A percentile compares a stretch with the other conserved stretches of the same genome.
phyloP scores from a whole-genome alignment of 306 rosid genomes.

The Herpetospermum pedunculosum region DNA sequence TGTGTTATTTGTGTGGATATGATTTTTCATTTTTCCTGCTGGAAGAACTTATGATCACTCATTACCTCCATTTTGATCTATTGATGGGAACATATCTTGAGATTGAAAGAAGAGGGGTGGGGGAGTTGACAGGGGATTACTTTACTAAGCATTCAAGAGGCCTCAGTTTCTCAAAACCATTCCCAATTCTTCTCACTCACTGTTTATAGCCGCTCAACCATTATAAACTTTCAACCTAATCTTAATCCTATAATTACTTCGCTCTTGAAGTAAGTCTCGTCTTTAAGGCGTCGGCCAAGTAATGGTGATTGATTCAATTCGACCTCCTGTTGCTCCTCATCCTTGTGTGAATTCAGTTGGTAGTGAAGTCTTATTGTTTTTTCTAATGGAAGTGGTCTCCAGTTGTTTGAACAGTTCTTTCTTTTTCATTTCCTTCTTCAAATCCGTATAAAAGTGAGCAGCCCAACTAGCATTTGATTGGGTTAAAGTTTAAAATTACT shows the following conservation, averaged over 20 bases:
- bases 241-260: not conserved
- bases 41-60: not conserved
- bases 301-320: too few species aligned
- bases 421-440: not conserved
- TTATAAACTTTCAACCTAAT: not conserved
- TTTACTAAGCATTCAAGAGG: not conserved
- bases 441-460: too few species aligned
- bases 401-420: not conserved
- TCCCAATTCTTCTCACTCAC: not conserved
- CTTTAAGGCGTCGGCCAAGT: too few species aligned
- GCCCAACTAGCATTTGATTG: not conserved
- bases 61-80: not conserved
- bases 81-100: not conserved
- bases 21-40: not conserved
- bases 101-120: not conserved
- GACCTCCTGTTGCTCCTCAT: too few species aligned
- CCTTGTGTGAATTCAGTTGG: not conserved
- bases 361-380: not conserved
- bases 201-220: not conserved
- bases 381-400: not conserved
- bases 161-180: not conserved
- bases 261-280: not conserved
- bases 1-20: not conserved
- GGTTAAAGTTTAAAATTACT: not conserved
- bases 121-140: too few species aligned